phyloP scores from a whole-genome alignment of 129 eudicot species.

The Centrapalus pauciflorus region DNA sequence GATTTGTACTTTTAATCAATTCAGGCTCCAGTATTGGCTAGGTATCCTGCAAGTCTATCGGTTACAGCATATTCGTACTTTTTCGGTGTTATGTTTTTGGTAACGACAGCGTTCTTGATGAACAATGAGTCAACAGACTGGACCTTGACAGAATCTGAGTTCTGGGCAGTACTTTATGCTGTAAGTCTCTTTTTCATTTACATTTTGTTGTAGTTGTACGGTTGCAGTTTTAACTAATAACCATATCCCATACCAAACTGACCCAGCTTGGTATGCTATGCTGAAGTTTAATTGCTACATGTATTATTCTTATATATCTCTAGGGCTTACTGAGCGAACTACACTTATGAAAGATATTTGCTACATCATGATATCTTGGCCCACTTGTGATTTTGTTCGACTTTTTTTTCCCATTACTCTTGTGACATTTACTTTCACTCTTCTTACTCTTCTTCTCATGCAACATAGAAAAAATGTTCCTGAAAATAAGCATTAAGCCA shows the following conservation, averaged over 20 bases:
- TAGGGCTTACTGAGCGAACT: too few species aligned
- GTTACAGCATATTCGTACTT: conserved; percentile 90
- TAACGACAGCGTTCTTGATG: conserved; percentile 59
- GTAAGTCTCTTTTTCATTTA: conserved; percentile 43
- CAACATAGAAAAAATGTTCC: too few species aligned
- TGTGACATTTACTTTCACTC: too few species aligned
- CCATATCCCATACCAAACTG: not conserved
- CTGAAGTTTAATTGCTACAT: too few species aligned
- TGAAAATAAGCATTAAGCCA: too few species aligned
- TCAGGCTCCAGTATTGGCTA: conserved; percentile 90
- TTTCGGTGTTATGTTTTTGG: conserved; percentile 77
- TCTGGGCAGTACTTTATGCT: conserved; percentile 84
- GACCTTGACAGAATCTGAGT: conserved; percentile 75
- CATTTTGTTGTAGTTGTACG: not conserved
- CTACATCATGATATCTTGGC: too few species aligned
- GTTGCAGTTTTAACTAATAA: not conserved
- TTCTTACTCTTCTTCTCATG: too few species aligned
- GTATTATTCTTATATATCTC: too few species aligned
- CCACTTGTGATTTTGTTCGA: too few species aligned
- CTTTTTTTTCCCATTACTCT: too few species aligned
- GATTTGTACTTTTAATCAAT: conserved; percentile 15
- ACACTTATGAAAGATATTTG: too few species aligned
- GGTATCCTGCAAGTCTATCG: conserved; percentile 95
- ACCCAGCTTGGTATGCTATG: not conserved
- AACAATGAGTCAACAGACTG: conserved; percentile 65